Percentiles rank a stretch among this genome's conserved stretches.
These are phyloP conservation scores for Delitschia confertaspora DNA, from an alignment of 495 filamentous ascomycete species.

Conservation along the genomic window DNA sequence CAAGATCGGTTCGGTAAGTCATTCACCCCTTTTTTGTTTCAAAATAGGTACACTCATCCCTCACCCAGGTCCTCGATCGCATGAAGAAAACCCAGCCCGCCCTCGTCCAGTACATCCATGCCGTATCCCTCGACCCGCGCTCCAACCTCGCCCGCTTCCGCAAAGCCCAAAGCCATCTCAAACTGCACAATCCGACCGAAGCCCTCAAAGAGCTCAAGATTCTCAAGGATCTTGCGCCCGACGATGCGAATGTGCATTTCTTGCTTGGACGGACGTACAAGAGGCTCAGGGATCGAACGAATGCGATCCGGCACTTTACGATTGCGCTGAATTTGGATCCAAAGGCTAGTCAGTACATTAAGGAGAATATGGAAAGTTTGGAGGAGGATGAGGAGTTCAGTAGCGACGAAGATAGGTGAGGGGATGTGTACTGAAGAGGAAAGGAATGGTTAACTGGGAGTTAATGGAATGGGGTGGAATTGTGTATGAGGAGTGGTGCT, in stretches of 20 bases:
- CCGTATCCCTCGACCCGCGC: constrained; percentile 69
- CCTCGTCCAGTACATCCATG: constrained; percentile 67
- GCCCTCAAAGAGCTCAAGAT: constrained; percentile 73
- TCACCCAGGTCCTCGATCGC: constrained; percentile 60
- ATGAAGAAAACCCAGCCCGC: constrained; percentile 70
- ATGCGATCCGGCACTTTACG: constrained; percentile 85
- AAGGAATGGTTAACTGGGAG: no score
- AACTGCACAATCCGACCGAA: constrained; percentile 56
- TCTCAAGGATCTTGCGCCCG: constrained; percentile 80
- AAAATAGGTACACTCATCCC: background rate
- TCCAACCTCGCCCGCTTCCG: constrained; percentile 78
- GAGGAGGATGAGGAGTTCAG: constrained; percentile 11
- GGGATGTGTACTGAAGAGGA: no score
- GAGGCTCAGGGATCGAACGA: constrained; percentile 62
- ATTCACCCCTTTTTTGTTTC: background rate
- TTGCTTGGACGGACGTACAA: constrained; percentile 83
- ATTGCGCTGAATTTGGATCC: constrained; percentile 92
- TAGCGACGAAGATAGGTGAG: constrained; percentile 5
- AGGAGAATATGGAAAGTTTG: constrained; percentile 26
- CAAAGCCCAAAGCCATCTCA: constrained; percentile 80
- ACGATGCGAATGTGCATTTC: constrained; percentile 94
- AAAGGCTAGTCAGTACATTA: constrained; percentile 44
- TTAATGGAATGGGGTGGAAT: no score
- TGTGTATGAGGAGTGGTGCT: no score
- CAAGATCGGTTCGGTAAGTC: constrained; percentile 66